These are phyloP conservation scores for Ottelia alismoides DNA, from an alignment of 106 monocot genomes.

Conservation along the genomic window DNA sequence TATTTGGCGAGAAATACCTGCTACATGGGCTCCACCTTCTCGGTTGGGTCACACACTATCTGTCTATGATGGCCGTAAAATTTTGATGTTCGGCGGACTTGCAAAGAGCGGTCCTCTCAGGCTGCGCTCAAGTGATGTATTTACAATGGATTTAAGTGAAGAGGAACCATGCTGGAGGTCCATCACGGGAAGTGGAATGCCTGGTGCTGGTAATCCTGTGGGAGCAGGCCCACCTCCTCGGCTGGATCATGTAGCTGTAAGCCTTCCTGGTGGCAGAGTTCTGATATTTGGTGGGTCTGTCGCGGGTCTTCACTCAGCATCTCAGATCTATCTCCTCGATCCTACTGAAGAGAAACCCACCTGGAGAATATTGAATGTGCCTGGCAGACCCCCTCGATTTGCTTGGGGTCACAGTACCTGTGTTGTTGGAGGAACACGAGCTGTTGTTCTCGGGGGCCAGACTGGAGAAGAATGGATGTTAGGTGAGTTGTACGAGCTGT, in stretches of 20 bases:
- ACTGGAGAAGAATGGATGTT: slow-evolving; percentile 91
- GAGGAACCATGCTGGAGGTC: slow-evolving; percentile 67
- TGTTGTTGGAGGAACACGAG: slow-evolving; percentile 68
- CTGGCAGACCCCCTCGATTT: slow-evolving; percentile 65
- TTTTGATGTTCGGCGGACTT: slow-evolving; percentile 85
- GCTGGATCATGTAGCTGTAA: slow-evolving; percentile 82
- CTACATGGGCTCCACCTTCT: slow-evolving; percentile 67
- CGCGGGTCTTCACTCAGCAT: slow-evolving; percentile 83
- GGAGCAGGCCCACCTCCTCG: slow-evolving; percentile 87
- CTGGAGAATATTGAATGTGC: slow-evolving; percentile 81
- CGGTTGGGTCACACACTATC: slow-evolving; percentile 71
- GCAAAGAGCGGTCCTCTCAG: slow-evolving; percentile 79
- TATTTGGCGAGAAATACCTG: slow-evolving; percentile 73
- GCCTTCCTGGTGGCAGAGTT: slow-evolving; percentile 56
- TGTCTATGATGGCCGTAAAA: slow-evolving; percentile 67
- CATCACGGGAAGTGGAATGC: slow-evolving; percentile 74
- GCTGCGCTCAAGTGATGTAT: slow-evolving; percentile 73
- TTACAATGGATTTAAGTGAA: slow-evolving; percentile 72
- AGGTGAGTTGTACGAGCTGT: slow-evolving; percentile 73
- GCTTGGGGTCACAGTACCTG: slow-evolving; percentile 94
- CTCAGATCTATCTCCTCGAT: slow-evolving; percentile 72
- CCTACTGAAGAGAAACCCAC: slow-evolving; percentile 78
- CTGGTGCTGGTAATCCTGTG: slow-evolving; percentile 74
- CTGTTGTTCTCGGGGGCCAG: slow-evolving; percentile 84
- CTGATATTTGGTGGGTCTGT: slow-evolving; percentile 87